These are phyloP conservation scores for Chloris gayana DNA, from an alignment of 176 grass and related monocot genomes.

Conservation along the genomic window DNA sequence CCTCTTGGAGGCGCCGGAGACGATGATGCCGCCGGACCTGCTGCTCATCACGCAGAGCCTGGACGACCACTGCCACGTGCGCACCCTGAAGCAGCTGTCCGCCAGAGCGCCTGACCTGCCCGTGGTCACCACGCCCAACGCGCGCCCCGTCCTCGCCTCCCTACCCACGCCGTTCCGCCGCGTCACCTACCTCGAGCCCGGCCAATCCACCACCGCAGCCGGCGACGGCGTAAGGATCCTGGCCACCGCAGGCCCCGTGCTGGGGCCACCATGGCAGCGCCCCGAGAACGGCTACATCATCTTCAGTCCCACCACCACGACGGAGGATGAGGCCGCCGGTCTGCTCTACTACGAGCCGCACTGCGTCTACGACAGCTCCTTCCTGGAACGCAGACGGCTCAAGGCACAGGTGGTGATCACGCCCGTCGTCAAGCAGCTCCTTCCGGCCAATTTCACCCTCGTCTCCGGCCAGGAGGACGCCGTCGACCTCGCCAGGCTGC, in stretches of 20 bases:
- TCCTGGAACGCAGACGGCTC: slow-evolving; percentile 45
- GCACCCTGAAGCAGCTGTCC: slow-evolving; percentile 65
- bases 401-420: slow-evolving; percentile 77
- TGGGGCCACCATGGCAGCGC: slow-evolving; percentile 86
- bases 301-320: background rate
- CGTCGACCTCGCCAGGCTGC: slow-evolving; percentile 67
- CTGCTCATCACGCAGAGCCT: slow-evolving; percentile 96
- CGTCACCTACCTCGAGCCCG: slow-evolving; percentile 85
- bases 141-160: slow-evolving; percentile 47
- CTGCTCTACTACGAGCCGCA: slow-evolving; percentile 88
- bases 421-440: slow-evolving; percentile 80
- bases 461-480: slow-evolving; percentile 94
- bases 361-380: slow-evolving; percentile 66
- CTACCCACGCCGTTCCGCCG: slow-evolving; percentile 44
- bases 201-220: slow-evolving; percentile 50
- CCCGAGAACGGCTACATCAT: slow-evolving; percentile 89
- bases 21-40: slow-evolving; percentile 48
- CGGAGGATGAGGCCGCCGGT: background rate
- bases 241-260: slow-evolving; percentile 74
- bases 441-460: slow-evolving; percentile 77
- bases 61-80: slow-evolving; percentile 91
- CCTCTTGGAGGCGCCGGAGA: slow-evolving; percentile 25
- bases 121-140: slow-evolving; percentile 86
- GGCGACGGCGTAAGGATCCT: slow-evolving; percentile 41
- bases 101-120: slow-evolving; percentile 52